These are phyloP conservation scores for Codiaeum variegatum DNA, from an alignment of 441 rosid species.

Conservation along the genomic window DNA sequence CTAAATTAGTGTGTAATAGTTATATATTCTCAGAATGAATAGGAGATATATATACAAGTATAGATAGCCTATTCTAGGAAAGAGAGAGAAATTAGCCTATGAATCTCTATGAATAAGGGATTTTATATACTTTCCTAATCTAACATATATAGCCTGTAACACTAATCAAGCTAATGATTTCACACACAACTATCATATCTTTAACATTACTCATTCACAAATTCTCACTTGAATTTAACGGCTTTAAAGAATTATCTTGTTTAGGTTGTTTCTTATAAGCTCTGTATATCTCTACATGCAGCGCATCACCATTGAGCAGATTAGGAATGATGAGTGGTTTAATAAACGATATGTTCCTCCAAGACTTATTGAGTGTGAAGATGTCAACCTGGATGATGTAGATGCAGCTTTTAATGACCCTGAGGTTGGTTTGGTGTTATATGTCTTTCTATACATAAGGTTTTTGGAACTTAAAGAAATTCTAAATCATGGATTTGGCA, in stretches of 20 bases:
- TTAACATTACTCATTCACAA: too few relatives aligned
- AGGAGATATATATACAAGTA: too few relatives aligned
- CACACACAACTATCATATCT: too few relatives aligned
- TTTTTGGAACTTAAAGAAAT: neutral
- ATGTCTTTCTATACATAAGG: neutral
- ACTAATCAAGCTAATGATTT: too few relatives aligned
- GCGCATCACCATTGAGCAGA: conserved; percentile 82
- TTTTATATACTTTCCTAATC: too few relatives aligned
- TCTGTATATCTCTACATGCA: conserved; percentile 29
- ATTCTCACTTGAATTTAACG: conserved; percentile 10
- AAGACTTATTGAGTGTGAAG: conserved; percentile 73
- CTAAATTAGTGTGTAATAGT: too few relatives aligned
- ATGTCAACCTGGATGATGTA: conserved; percentile 87
- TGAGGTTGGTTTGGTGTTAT: conserved; percentile 47
- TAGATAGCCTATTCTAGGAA: too few relatives aligned
- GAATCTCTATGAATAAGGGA: too few relatives aligned
- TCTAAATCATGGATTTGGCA: neutral
- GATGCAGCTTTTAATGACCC: conserved; percentile 90
- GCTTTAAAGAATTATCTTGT: conserved; percentile 13
- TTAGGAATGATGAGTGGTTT: conserved; percentile 84
- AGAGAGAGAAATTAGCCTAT: too few relatives aligned
- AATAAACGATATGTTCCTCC: conserved; percentile 60
- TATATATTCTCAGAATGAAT: too few relatives aligned
- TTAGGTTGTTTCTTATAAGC: conserved; percentile 23
- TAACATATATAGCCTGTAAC: too few relatives aligned